Percentiles rank a stretch among this genome's conserved stretches.
Evolutionary conservation across 2,329 filamentous ascomycete species (phyloP).

Genomic region (Fusarium sp.): DNA sequence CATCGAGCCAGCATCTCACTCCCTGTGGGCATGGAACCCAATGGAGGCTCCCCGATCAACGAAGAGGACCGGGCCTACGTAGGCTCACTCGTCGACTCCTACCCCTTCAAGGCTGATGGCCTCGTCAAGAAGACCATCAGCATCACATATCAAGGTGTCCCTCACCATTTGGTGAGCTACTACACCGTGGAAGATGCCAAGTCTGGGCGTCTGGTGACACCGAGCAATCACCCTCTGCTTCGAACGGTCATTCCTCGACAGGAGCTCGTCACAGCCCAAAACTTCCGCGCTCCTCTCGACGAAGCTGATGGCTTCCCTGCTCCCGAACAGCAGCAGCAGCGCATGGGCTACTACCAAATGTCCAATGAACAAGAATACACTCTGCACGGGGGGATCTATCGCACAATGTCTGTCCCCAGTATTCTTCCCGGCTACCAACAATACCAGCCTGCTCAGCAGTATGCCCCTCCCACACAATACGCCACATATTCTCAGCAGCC

Average conservation of each 20-base stretch:
- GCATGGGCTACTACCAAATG: conserved; percentile 13
- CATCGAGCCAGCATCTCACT: conserved; percentile 40
- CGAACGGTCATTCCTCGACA: conserved; percentile 66
- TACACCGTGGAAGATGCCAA: conserved; percentile 88
- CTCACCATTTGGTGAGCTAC: conserved; percentile 90
- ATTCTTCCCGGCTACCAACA: background rate
- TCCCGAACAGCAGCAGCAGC: background rate
- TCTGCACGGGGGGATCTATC: conserved; percentile 34
- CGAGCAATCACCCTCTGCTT: conserved; percentile 62
- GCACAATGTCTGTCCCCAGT: conserved; percentile 43
- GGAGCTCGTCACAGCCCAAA: conserved; percentile 73
- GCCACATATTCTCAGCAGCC: background rate
- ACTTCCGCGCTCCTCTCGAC: conserved; percentile 76
- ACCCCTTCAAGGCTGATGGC: conserved; percentile 86
- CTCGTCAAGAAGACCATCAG: conserved; percentile 95
- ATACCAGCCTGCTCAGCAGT: background rate
- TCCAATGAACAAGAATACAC: conserved; percentile 26
- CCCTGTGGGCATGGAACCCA: conserved; percentile 30
- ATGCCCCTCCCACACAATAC: background rate
- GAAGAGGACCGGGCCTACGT: conserved; percentile 67
- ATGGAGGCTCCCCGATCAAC: conserved; percentile 5
- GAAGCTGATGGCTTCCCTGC: conserved; percentile 62
- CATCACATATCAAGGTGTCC: conserved; percentile 79
- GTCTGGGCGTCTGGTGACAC: conserved; percentile 70
- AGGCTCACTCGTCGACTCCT: conserved; percentile 90